Evolutionary conservation across 495 filamentous ascomycete species (phyloP).

Genomic region (Monascus purpureus): DNA sequence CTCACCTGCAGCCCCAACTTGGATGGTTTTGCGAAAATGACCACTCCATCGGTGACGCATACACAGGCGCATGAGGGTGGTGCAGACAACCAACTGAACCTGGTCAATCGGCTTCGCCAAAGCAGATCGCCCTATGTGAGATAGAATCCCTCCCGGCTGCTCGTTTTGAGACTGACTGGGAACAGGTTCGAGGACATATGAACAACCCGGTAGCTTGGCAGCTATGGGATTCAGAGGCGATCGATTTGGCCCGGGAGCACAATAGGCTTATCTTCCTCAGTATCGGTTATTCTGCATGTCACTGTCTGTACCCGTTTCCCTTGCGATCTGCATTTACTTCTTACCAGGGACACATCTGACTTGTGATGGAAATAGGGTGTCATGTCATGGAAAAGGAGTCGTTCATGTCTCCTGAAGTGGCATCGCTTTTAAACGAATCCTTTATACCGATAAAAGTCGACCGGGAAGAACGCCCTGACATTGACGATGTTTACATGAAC

Average conservation of each 20-base stretch:
- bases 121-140: slow-evolving; percentile 72
- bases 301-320: slow-evolving; percentile 46
- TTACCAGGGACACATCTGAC: too few relatives aligned
- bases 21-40: too few relatives aligned
- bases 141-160: slow-evolving; percentile 2
- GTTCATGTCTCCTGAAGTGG: slow-evolving; percentile 71
- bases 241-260: slow-evolving; percentile 59
- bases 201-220: slow-evolving; percentile 91
- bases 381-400: slow-evolving; percentile 92
- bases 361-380: slow-evolving; percentile 44
- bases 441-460: slow-evolving; percentile 94
- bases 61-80: slow-evolving; percentile 13
- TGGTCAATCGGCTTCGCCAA: slow-evolving; percentile 57
- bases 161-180: slow-evolving; percentile 6
- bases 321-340: too few relatives aligned
- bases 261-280: slow-evolving; percentile 88
- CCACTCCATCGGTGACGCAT: slow-evolving; percentile 13
- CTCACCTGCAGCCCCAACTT: too few relatives aligned
- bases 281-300: slow-evolving; percentile 91
- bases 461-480: slow-evolving; percentile 86
- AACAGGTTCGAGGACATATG: slow-evolving; percentile 61
- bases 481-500: slow-evolving; percentile 97
- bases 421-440: slow-evolving; percentile 65
- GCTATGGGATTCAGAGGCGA: slow-evolving; percentile 63
- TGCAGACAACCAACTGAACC: slow-evolving; percentile 14